A percentile compares a stretch with the other conserved stretches of the same genome.
Conservation (phyloP, 2,329 filamentous ascomycete species). For the Cryphonectria nitschkei region DNA sequence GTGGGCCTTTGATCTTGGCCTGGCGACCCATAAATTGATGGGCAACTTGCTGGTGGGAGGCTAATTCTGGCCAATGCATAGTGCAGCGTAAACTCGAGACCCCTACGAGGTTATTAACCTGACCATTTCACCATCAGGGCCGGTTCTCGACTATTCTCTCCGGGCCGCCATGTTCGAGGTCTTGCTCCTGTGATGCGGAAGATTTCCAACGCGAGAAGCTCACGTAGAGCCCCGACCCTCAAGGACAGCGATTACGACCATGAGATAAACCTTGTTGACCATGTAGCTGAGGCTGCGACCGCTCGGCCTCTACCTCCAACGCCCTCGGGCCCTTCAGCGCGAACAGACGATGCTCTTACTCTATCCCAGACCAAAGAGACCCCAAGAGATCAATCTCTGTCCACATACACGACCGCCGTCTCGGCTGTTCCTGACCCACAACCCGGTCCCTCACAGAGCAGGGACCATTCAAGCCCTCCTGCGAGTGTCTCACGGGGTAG, state of each 20-base stretch:
- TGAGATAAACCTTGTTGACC: slow-evolving; percentile 71
- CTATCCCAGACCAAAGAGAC: slow-evolving; percentile 4
- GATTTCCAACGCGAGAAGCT: slow-evolving; percentile 46
- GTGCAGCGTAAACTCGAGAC: not conserved
- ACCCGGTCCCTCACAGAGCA: slow-evolving; percentile 7
- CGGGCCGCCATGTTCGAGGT: slow-evolving; percentile 24
- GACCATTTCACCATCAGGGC: not conserved
- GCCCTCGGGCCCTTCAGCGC: slow-evolving; percentile 9
- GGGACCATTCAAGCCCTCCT: not conserved
- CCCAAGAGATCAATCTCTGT: not conserved
- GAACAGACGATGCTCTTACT: slow-evolving; percentile 7
- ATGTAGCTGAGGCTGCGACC: slow-evolving; percentile 36
- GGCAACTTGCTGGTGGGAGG: not conserved
- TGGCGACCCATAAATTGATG: not conserved
- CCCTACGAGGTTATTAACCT: not conserved
- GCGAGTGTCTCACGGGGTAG: slow-evolving; percentile 7
- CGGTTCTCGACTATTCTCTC: not conserved
- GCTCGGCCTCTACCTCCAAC: slow-evolving; percentile 19
- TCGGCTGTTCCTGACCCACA: not conserved
- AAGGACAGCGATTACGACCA: slow-evolving; percentile 70
- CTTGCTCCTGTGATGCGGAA: slow-evolving; percentile 28
- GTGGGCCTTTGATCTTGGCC: not conserved
- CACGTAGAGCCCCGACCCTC: slow-evolving; percentile 58
- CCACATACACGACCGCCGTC: slow-evolving; percentile 4
- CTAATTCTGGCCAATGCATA: not conserved